phyloP scores from a whole-genome alignment of 495 filamentous ascomycete genomes.

The Penicillium steckii region DNA sequence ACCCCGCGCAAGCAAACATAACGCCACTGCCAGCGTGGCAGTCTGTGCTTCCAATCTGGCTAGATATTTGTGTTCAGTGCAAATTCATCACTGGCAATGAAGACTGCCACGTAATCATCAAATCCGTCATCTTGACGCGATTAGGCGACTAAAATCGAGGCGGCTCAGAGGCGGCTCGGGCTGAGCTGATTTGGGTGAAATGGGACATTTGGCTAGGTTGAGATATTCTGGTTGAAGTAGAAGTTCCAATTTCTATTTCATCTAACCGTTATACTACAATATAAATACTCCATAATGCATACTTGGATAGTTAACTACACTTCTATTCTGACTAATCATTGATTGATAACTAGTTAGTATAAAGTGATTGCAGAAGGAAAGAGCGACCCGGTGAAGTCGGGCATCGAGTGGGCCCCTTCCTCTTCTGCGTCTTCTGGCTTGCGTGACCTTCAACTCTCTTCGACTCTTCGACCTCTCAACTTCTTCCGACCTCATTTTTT shows the following conservation, averaged over 20 bases:
- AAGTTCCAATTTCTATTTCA: no score
- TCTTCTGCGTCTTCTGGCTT: no score
- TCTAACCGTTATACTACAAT: no score
- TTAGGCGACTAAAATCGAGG: neutral
- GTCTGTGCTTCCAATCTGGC: slow-evolving; percentile 18
- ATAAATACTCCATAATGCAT: no score
- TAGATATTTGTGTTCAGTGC: neutral
- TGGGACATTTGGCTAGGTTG: neutral
- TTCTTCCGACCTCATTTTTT: neutral
- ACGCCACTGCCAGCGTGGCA: slow-evolving; percentile 28
- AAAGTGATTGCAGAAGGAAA: no score
- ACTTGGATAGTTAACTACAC: no score
- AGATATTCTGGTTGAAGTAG: no score
- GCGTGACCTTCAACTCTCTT: neutral
- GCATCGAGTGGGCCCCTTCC: no score
- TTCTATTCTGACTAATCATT: no score
- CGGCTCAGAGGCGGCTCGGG: neutral
- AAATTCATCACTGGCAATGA: neutral
- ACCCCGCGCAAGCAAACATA: neutral
- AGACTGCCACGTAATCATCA: neutral
- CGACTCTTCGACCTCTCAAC: neutral
- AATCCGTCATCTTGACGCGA: neutral
- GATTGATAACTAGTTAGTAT: no score
- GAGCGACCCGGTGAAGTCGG: no score
- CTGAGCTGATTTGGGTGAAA: neutral